Conservation (phyloP, 495 filamentous ascomycete species). For the Daldinia concentrica region DNA sequence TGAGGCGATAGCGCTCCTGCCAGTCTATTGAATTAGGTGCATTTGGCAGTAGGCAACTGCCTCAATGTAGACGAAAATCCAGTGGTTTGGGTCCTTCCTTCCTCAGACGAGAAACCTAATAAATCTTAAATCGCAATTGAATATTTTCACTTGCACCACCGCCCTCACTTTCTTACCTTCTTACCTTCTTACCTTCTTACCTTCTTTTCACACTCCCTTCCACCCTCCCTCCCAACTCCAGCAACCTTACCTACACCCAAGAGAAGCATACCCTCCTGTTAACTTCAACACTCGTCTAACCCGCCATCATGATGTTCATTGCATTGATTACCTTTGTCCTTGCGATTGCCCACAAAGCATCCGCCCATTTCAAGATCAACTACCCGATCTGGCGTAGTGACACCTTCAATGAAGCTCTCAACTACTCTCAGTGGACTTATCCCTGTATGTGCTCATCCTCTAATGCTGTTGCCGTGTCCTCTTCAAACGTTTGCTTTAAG, state of each 20-base stretch:
- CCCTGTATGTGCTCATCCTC: slow-evolving; percentile 59
- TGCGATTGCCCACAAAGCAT: slow-evolving; percentile 47
- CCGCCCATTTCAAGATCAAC: slow-evolving; percentile 66
- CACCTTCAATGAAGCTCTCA: slow-evolving; percentile 50
- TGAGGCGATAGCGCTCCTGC: not conserved
- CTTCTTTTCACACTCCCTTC: not conserved
- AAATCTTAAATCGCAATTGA: not conserved
- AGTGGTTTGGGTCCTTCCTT: slow-evolving; percentile 6
- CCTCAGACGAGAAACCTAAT: not conserved
- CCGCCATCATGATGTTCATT: slow-evolving; percentile 46
- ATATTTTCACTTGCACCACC: not conserved
- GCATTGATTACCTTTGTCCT: slow-evolving; percentile 45
- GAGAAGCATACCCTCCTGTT: not conserved
- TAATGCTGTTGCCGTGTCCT: not conserved
- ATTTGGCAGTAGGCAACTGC: not conserved
- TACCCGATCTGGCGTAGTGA: slow-evolving; percentile 68
- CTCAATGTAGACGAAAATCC: not conserved
- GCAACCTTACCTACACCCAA: not conserved
- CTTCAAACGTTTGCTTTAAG: not conserved
- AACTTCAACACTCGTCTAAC: not conserved
- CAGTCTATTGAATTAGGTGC: not conserved
- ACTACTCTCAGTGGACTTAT: slow-evolving; percentile 63
- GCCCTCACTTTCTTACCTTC: not conserved
- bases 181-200: not conserved
- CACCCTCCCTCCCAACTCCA: not conserved